Conservation (phyloP, 805 yeast genomes). For the Hanseniaspora opuntiae region DNA sequence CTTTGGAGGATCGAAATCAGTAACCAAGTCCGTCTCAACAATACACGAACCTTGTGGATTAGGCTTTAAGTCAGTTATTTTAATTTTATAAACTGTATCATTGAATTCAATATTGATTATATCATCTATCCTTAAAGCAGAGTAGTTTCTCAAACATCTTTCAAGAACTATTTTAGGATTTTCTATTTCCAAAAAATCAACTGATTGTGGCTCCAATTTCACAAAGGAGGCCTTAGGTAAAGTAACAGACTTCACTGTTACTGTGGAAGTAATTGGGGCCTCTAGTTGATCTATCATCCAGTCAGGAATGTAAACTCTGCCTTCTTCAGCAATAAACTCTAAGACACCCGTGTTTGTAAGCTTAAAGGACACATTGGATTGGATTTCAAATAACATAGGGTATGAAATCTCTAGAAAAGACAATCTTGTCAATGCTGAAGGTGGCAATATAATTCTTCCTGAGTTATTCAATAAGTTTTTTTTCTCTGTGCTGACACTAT, state of each 20-base stretch:
- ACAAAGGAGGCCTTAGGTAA: conserved; percentile 79
- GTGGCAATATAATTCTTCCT: conserved; percentile 90
- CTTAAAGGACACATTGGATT: conserved; percentile 46
- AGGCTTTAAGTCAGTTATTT: conserved; percentile 78
- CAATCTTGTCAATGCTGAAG: conserved; percentile 75
- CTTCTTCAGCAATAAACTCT: conserved; percentile 95
- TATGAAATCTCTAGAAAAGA: conserved; percentile 85
- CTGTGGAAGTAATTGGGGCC: conserved; percentile 64
- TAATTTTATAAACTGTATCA: conserved; percentile 60
- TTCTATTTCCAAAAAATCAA: conserved; percentile 78
- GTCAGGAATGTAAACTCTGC: conserved; percentile 82
- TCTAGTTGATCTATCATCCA: conserved; percentile 85
- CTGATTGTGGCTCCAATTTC: conserved; percentile 88
- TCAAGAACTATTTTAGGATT: conserved; percentile 96
- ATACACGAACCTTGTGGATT: conserved; percentile 57
- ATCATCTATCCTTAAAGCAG: conserved; percentile 75
- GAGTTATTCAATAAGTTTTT: conserved; percentile 78
- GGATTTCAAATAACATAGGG: conserved; percentile 84
- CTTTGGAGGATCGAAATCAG: conserved; percentile 97
- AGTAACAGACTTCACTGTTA: conserved; percentile 63
- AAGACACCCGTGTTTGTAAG: conserved; percentile 85
- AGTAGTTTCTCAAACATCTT: conserved; percentile 76
- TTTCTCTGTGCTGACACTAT: conserved; percentile 25
- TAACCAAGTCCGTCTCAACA: conserved; percentile 89
- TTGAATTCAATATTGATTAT: conserved; percentile 76